A percentile compares a stretch with the other conserved stretches of the same genome.
Conservation (phyloP, 768 basidiomycete species). For the Vararia minispora region DNA sequence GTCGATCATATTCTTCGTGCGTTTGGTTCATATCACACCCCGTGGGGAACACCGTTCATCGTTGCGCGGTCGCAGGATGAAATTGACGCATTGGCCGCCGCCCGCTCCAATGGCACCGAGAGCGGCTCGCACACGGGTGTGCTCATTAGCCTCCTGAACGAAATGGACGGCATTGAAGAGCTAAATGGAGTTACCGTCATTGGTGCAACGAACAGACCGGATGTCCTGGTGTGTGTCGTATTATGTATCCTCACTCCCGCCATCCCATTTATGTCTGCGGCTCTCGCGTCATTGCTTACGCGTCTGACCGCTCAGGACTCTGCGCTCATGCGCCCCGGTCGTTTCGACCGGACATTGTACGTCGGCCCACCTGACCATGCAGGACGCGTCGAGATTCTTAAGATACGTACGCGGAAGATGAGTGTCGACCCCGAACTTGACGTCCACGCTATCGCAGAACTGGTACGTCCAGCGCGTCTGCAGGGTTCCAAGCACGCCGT, state of each 20-base stretch:
- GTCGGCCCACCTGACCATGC: constrained; percentile 82
- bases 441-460: constrained; percentile 48
- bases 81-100: constrained; percentile 85
- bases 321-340: constrained; percentile 89
- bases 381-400: constrained; percentile 78
- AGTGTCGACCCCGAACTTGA: constrained; percentile 63
- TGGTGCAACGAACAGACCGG: constrained; percentile 93
- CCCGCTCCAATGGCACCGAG: constrained; percentile 49
- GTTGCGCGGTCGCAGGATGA: constrained; percentile 57
- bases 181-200: constrained; percentile 90
- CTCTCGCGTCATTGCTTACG: neutral
- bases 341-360: constrained; percentile 88
- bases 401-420: constrained; percentile 72
- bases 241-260: constrained; percentile 39
- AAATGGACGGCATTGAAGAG: constrained; percentile 98
- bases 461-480: constrained; percentile 34
- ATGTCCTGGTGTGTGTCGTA: constrained; percentile 32
- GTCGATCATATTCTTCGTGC: constrained; percentile 92
- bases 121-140: constrained; percentile 72
- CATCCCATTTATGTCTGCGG: neutral
- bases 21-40: constrained; percentile 19
- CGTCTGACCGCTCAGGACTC: constrained; percentile 53
- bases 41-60: neutral
- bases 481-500: neutral
- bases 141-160: constrained; percentile 85